Percentiles rank a stretch among this genome's conserved stretches.
These are phyloP conservation scores for Andrographis paniculata DNA, from an alignment of 305 asterid genomes.

Conservation along the genomic window DNA sequence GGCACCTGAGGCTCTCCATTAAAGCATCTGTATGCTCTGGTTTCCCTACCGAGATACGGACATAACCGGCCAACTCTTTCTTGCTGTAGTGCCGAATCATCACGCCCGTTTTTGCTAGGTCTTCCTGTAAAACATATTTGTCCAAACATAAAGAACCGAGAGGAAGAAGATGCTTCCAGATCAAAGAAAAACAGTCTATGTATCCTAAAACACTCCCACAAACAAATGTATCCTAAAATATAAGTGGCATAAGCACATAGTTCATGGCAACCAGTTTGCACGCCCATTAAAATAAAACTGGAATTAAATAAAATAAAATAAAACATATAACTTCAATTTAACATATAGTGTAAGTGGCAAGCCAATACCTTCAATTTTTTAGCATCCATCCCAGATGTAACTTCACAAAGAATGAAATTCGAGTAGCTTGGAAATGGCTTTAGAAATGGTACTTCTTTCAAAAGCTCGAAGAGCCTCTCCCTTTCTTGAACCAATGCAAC, in stretches of 20 bases:
- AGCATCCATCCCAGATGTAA: constrained; percentile 81
- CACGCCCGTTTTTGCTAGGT: constrained; percentile 75
- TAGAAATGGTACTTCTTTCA: constrained; percentile 85
- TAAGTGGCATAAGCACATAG: too few species aligned
- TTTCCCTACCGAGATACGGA: constrained; percentile 90
- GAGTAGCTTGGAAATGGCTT: constrained; percentile 85
- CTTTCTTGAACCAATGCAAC: constrained; percentile 83
- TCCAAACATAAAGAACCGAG: too few species aligned
- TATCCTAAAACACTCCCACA: too few species aligned
- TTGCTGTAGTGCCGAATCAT: constrained; percentile 96
- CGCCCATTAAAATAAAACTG: too few species aligned
- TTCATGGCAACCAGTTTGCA: too few species aligned
- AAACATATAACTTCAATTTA: background rate
- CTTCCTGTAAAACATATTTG: constrained; percentile 55
- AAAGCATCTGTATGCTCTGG: constrained; percentile 86
- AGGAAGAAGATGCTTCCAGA: background rate
- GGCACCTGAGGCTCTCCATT: constrained; percentile 49
- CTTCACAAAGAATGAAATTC: constrained; percentile 89
- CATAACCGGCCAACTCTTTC: constrained; percentile 75
- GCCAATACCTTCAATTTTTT: constrained; percentile 81
- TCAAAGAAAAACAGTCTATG: too few species aligned
- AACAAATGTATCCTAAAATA: too few species aligned
- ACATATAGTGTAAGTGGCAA: background rate
- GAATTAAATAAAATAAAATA: too few species aligned
- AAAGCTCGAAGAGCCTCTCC: constrained; percentile 63